Base-by-base conservation (phyloP, 2,329 filamentous ascomycete species). In the Periglandula ipomoeae region DNA sequence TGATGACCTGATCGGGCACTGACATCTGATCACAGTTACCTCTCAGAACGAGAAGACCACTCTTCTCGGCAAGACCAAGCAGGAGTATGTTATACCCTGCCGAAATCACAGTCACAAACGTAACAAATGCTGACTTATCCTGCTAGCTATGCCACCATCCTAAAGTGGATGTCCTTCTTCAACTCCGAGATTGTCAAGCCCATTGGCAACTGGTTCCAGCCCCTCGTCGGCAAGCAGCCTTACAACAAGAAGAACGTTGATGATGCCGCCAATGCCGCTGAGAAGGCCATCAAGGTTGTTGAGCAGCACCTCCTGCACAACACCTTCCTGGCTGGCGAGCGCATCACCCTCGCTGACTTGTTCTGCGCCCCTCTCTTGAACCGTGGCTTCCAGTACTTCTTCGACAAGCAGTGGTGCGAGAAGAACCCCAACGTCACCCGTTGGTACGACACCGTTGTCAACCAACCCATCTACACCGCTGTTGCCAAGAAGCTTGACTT, bases 31-130 rank as follows among this genome's bases (percentile, higher is more conserved):
- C 2, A 23, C 66, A 97, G 93, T 98, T 69, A 89, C 93, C 64
- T 97, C 93, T 62, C 93, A 98, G 78, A 98, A 98, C 72, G 93
- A 97, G 85, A 97, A 97, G 86, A 98, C 93, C 63, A 94, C 89
- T 61, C 89, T 98, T 59, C 84, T 98, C 63, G 93, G 93, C 68
- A 97, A 97, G 85, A 98, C 90, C 76, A 98, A 98, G 86, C 91
- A 98, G 79, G 93, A 98, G 83, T 89, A 75, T 69, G 77, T 67
- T 51, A 13, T n/a, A 17, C 11, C 19, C 2, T 11, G 8, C n/a
- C 41, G n/a, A 13, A 11, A 5, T 23, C 20, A n/a, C n/a, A 8
- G 10, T 10, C 20, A 4, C 3, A 32, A n/a, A n/a, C 9, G 41
- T 37, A 4, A 23, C n/a, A 26, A 34, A 22, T 6, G 10, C 17